Conservation (phyloP, 2,329 filamentous ascomycete genomes). For the Rhynchosporium agropyri region DNA sequence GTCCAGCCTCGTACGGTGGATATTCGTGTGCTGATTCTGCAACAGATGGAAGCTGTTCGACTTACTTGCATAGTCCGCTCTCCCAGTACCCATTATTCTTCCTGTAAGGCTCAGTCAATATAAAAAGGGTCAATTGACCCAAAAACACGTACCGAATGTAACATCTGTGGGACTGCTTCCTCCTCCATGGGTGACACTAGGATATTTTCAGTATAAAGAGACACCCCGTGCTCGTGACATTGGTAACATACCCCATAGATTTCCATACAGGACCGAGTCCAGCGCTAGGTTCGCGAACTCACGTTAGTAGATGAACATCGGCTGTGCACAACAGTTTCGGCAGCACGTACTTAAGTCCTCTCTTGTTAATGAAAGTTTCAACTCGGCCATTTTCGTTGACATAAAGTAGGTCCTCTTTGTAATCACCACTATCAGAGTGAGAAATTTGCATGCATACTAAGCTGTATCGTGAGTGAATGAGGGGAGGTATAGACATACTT, state of each 20-base stretch:
- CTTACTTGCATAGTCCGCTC: constrained; percentile 13
- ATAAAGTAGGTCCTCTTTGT: constrained; percentile 17
- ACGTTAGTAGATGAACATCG: neutral
- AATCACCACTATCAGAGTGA: constrained; percentile 1
- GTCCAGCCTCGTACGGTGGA: neutral
- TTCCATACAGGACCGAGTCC: constrained; percentile 20
- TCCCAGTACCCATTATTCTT: constrained; percentile 20
- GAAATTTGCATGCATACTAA: neutral
- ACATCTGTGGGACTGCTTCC: constrained; percentile 4
- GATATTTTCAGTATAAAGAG: neutral
- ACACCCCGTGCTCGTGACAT: neutral
- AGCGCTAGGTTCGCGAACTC: neutral
- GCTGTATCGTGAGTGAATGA: neutral
- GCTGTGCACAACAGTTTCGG: neutral
- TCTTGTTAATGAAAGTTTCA: constrained; percentile 15
- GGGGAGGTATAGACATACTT: neutral
- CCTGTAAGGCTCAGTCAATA: neutral
- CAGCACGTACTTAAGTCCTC: constrained; percentile 9
- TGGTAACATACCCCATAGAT: constrained; percentile 1
- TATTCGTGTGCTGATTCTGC: neutral
- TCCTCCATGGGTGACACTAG: constrained; percentile 16
- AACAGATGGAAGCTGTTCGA: neutral
- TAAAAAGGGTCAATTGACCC: neutral
- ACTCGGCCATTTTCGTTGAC: constrained; percentile 15
- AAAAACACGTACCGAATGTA: constrained; percentile 8